Evolutionary conservation across 192 early-diverging fungal genomes (phyloP).

Genomic region (Radiomyces spectabilis): DNA sequence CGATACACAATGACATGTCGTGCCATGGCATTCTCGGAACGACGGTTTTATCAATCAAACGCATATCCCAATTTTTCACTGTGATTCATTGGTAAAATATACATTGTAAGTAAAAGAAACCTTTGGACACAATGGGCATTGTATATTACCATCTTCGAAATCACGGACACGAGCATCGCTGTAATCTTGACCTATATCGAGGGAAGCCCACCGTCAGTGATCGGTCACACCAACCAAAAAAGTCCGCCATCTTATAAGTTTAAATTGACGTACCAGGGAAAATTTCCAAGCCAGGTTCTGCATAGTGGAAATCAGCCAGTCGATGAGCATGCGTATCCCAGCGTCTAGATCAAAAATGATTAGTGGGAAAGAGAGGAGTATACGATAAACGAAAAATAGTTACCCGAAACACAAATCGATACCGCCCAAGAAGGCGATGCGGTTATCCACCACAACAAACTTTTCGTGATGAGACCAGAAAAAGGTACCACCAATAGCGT

Average conservation of each 20-base stretch:
- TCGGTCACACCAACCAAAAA: too few species aligned
- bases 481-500: constrained; percentile 66
- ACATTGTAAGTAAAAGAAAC: not conserved
- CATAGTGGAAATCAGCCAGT: constrained; percentile 59
- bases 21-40: constrained; percentile 84
- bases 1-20: constrained; percentile 71
- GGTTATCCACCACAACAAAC: constrained; percentile 69
- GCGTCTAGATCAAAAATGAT: constrained; percentile 15
- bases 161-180: constrained; percentile 81
- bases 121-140: not conserved
- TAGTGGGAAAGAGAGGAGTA: not conserved
- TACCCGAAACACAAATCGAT: constrained; percentile 80
- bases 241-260: too few species aligned
- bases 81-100: not conserved
- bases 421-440: constrained; percentile 80
- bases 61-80: constrained; percentile 44
- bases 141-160: constrained; percentile 35
- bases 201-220: too few species aligned
- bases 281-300: constrained; percentile 29
- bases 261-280: constrained; percentile 46
- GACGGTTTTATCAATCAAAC: constrained; percentile 36
- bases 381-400: not conserved
- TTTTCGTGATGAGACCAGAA: constrained; percentile 91
- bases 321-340: constrained; percentile 72
- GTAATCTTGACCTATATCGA: constrained; percentile 66